Percentiles rank a stretch among this genome's conserved stretches.
These are phyloP conservation scores for Citrus sp. DNA, from an alignment of 345 rosid genomes.

Conservation along the genomic window DNA sequence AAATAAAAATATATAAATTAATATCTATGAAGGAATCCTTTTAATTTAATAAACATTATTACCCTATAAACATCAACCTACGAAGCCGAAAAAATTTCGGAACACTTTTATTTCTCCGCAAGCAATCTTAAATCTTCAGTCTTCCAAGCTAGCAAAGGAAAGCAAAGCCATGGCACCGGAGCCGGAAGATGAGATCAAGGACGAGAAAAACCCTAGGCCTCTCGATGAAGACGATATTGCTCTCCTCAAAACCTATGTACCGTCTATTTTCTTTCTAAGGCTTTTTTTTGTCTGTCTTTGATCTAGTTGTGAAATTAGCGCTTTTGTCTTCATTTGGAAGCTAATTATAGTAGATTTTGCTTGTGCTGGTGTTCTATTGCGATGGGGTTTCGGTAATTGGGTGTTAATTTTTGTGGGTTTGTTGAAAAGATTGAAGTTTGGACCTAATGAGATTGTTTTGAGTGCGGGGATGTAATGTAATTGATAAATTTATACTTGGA, in stretches of 20 bases:
- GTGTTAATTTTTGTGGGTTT: not conserved
- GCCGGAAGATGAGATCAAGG: constrained; percentile 60
- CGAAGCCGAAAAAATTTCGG: rapidly evolving
- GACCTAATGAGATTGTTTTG: not conserved
- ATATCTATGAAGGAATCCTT: too few relatives aligned
- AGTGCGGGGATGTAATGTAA: not conserved
- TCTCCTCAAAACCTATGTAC: constrained; percentile 88
- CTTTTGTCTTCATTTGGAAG: not conserved
- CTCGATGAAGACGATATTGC: constrained; percentile 94
- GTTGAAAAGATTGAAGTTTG: not conserved
- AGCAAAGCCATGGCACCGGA: constrained; percentile 33
- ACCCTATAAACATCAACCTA: too few relatives aligned
- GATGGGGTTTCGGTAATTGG: not conserved
- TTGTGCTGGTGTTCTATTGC: not conserved
- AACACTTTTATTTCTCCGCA: not conserved
- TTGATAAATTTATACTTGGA: not conserved
- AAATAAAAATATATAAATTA: too few relatives aligned
- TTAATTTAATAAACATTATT: too few relatives aligned
- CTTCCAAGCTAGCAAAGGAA: constrained; percentile 1
- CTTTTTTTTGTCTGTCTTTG: not conserved
- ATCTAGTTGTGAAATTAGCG: not conserved
- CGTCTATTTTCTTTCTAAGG: not conserved
- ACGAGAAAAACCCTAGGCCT: constrained; percentile 88
- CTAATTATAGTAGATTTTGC: not conserved
- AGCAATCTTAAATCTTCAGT: not conserved